Conservation (phyloP, 805 yeast species). For the Kluyveromyces wickerhamii region DNA sequence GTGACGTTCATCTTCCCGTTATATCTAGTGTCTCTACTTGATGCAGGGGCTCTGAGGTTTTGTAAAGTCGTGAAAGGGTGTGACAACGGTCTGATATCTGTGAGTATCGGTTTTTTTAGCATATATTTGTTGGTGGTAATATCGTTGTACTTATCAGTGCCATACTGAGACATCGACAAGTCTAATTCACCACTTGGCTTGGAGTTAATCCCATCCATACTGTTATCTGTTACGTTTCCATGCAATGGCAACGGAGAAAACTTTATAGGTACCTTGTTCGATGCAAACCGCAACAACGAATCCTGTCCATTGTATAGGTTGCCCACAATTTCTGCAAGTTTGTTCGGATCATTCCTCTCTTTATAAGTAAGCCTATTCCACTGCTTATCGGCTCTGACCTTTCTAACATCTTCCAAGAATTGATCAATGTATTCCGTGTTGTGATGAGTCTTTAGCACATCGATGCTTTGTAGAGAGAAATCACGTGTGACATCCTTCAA, state of each 20-base stretch:
- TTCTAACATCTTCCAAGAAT: conserved; percentile 19
- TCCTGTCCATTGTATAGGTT: conserved; percentile 21
- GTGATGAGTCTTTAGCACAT: conserved; percentile 11
- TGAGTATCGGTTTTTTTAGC: conserved; percentile 1
- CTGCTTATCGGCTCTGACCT: conserved; percentile 18
- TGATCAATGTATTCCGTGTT: conserved; percentile 14
- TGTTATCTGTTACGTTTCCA: neutral
- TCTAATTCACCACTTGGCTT: conserved; percentile 8
- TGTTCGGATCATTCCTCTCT: conserved; percentile 18
- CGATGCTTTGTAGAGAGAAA: conserved; percentile 17
- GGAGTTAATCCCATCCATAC: neutral
- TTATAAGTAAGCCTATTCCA: conserved; percentile 19
- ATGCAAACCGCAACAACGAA: conserved; percentile 16
- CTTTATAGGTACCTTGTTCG: conserved; percentile 7
- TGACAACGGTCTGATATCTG: neutral
- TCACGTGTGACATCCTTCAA: conserved; percentile 17
- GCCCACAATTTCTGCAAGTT: conserved; percentile 20
- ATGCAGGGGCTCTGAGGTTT: conserved; percentile 1
- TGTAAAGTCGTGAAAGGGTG: neutral
- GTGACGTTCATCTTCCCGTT: no score
- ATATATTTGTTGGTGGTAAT: conserved; percentile 8
- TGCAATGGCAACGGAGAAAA: conserved; percentile 6
- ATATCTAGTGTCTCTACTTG: no score
- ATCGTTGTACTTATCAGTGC: conserved; percentile 6
- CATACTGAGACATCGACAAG: conserved; percentile 6